Base-by-base conservation (phyloP, 768 basidiomycete species). In the Heimioporus sp. region DNA sequence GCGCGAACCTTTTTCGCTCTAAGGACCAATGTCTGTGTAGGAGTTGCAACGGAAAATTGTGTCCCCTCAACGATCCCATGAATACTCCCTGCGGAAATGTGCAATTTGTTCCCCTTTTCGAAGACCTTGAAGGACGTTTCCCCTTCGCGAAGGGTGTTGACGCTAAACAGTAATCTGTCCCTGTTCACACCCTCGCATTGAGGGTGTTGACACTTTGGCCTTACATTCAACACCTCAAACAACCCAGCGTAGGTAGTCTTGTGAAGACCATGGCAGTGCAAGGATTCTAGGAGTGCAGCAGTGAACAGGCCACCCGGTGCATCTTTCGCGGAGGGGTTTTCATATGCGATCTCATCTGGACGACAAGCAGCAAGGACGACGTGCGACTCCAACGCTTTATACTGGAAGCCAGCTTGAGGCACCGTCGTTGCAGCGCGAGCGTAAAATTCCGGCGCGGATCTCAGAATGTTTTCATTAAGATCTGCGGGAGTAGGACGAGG, bases 321-420 rank as follows among this genome's bases (percentile, higher is more conserved):
- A 15, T 53, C 50, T 35, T 43, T 38, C 0, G 36, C 47, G 10
- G 10, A 17, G 21, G 52, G 51, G 20, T 63, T 45, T 21, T 62
- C 61, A 5, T 48, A 12, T 13, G 62, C 61, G 4, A 2, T 0
- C 7, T 63, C 58, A 2, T 45, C 53, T 12, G 61, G 49, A 24
- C 52, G 58, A 34, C 61, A 63, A 9, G 61, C 61, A 32, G 61
- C 62, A 46, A 63, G 62, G 19, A 57, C 49, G 21, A 60, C 43
- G 10, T 63, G 55, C 2, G 61, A 63, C n/a, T 12, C 53, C 55
- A 64, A 55, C 6, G 58, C 48, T 30, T 54, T 63, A 15, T 57
- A 60, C n/a, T 34, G 52, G 30, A 49, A 57, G 19, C 62, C 55
- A 0, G 37, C 2, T 17, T 48, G 58, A 46, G 32, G n/a, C 36